Percentiles rank a stretch among this genome's conserved stretches.
phyloP scores from a whole-genome alignment of 2,329 filamentous ascomycete species.

The Falciphora oryzae region DNA sequence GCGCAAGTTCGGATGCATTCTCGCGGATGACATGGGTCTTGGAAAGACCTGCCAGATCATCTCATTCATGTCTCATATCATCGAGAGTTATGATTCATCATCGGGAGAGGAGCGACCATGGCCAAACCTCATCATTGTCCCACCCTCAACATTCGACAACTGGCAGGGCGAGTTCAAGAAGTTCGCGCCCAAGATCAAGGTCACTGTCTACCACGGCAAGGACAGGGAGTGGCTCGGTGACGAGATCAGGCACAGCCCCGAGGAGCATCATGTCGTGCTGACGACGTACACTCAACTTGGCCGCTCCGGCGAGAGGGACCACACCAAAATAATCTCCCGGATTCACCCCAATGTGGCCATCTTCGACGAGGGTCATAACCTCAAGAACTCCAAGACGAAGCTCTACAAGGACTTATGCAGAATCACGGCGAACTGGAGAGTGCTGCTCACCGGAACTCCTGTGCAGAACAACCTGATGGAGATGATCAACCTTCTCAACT shows the following conservation, averaged over 20 bases:
- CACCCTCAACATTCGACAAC: constrained; percentile 90
- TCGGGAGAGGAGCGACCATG: constrained; percentile 39
- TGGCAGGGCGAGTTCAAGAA: constrained; percentile 87
- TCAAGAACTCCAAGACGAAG: constrained; percentile 83
- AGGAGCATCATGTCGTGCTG: constrained; percentile 57
- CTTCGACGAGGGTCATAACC: constrained; percentile 89
- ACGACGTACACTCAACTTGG: constrained; percentile 56
- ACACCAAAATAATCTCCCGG: constrained; percentile 43
- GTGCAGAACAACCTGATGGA: constrained; percentile 94
- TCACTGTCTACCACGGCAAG: constrained; percentile 65
- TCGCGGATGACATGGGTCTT: constrained; percentile 95
- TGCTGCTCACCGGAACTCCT: constrained; percentile 85
- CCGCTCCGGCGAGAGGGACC: constrained; percentile 31
- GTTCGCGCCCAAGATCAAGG: constrained; percentile 72
- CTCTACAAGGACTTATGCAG: constrained; percentile 73
- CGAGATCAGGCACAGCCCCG: constrained; percentile 56
- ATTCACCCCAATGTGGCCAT: constrained; percentile 54
- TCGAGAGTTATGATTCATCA: constrained; percentile 49
- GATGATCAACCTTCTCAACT: constrained; percentile 83
- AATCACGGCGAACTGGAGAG: constrained; percentile 74
- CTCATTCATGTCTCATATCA: constrained; percentile 78
- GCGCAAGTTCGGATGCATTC: constrained; percentile 75
- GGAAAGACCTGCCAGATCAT: constrained; percentile 98
- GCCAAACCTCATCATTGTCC: constrained; percentile 82
- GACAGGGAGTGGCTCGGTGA: constrained; percentile 64